These are phyloP conservation scores for Crithidia fasciculata DNA, from an alignment of 208 protist species.

Conservation along the genomic window DNA sequence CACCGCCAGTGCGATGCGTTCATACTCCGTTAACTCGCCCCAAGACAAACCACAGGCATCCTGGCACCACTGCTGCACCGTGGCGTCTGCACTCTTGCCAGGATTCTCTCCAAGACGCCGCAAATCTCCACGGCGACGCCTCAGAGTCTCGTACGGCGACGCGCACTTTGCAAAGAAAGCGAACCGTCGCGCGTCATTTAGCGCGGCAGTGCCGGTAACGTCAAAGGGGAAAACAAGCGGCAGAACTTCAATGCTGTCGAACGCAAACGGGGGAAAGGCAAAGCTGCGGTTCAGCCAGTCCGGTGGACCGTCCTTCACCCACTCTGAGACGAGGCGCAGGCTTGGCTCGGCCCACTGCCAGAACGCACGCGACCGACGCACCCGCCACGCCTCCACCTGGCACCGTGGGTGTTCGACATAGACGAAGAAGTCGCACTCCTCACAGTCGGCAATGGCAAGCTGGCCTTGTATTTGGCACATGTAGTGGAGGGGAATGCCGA, in stretches of 20 bases:
- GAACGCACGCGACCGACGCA: conserved; percentile 66
- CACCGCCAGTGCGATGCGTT: conserved; percentile 24
- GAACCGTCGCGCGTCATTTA: conserved; percentile 59
- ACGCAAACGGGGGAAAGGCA: conserved; percentile 75
- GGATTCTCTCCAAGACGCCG: no score
- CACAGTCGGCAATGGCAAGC: conserved; percentile 82
- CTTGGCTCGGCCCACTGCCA: conserved; percentile 87
- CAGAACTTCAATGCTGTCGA: conserved; percentile 51
- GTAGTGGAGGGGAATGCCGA: conserved; percentile 71
- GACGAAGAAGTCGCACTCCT: conserved; percentile 94
- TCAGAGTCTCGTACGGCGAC: conserved; percentile 38
- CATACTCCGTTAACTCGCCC: conserved; percentile 18
- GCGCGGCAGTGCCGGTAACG: conserved; percentile 45
- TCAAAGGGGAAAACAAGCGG: conserved; percentile 85
- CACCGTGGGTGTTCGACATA: conserved; percentile 65
- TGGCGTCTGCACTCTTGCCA: no score
- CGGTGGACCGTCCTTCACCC: conserved; percentile 69
- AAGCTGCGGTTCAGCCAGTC: conserved; percentile 64
- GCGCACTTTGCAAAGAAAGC: conserved; percentile 57
- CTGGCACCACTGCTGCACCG: conserved; percentile 12
- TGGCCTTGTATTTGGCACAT: conserved; percentile 93
- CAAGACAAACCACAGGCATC: conserved; percentile 5
- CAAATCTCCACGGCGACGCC: not conserved
- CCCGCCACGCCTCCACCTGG: conserved; percentile 83
- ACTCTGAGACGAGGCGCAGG: conserved; percentile 63